Base-by-base conservation (phyloP, 805 yeast species). In the Kregervanrija fluxuum region DNA sequence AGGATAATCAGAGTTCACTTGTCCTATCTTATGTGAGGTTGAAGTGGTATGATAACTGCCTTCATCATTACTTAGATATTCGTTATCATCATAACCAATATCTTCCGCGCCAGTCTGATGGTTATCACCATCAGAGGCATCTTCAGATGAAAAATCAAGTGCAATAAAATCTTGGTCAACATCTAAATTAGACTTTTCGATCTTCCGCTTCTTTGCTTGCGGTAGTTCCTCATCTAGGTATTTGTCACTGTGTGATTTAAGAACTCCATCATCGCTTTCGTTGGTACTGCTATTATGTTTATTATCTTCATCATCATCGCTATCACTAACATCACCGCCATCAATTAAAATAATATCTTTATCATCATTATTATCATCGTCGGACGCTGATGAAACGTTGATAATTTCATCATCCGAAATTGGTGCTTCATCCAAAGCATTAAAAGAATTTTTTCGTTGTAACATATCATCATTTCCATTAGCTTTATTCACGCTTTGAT, bases 161-260 rank as follows among this genome's bases (percentile, higher is more conserved):
- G 73, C 79, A 15, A 79, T 79, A 51, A 72, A 79, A 45, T 78
- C 82, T 41, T 66, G 68, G 46, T 75, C 73, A 34, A 67, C 64
- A 2, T 73, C 54, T 4, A 22, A 22, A 22, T 22, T 22, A 22
- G 74, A 56, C 35, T 66, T 74, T 46, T 73, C 70, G 3, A 32
- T 33, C 37, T 45, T 42, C 22, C 33, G 41, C 5, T 35, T 42
- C 11, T 37, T 49, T 16, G 41, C 37, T 3, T 49, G 47, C 13
- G 50, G 49, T 8, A 22, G 40, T 28, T 9, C 35, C 13, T 44
- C 30, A 8, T 41, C 33, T 15, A 30, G 33, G 9, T 37, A 41
- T 30, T 39, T 46, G 11, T 32, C 40, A 12, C 30, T 34, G 15
- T 28, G 35, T 11, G 37, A 8, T 13, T 37, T 11, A 8, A 37